Percentiles rank a stretch among this genome's conserved stretches.
Conservation (phyloP, 768 basidiomycete genomes). For the Tulasnella sp. region DNA sequence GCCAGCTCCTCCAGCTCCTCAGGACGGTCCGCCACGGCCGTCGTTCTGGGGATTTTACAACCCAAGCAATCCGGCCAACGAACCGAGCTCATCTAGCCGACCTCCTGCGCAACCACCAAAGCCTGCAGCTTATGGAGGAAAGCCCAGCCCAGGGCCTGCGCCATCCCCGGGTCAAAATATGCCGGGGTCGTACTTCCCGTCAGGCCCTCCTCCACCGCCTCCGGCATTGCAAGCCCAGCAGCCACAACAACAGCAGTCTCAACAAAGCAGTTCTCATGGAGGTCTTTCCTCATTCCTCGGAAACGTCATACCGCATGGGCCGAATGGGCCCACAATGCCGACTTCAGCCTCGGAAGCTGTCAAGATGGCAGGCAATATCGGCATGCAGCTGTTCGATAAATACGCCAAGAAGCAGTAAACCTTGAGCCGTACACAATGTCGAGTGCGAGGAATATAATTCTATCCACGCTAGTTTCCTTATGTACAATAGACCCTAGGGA, state of each 20-base stretch:
- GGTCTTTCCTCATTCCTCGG: neutral
- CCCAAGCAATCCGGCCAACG: neutral
- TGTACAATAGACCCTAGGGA: neutral
- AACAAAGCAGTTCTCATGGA: neutral
- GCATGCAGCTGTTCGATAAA: neutral
- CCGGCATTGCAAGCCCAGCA: neutral
- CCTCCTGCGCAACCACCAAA: neutral
- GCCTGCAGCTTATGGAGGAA: neutral
- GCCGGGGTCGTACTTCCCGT: neutral
- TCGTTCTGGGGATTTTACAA: constrained; percentile 3
- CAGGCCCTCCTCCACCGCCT: neutral
- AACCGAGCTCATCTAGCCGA: neutral
- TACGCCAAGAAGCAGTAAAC: neutral
- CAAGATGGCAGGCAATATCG: neutral
- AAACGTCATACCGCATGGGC: neutral
- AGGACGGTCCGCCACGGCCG: neutral
- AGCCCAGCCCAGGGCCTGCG: neutral
- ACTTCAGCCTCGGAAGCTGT: neutral
- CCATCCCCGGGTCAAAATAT: neutral
- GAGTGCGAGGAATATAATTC: neutral
- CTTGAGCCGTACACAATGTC: neutral
- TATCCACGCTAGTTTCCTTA: neutral
- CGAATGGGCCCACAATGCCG: neutral
- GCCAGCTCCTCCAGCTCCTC: neutral
- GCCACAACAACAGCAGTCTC: neutral